Base-by-base conservation (phyloP, 2,329 filamentous ascomycete species). In the Aschersonia sp. region DNA sequence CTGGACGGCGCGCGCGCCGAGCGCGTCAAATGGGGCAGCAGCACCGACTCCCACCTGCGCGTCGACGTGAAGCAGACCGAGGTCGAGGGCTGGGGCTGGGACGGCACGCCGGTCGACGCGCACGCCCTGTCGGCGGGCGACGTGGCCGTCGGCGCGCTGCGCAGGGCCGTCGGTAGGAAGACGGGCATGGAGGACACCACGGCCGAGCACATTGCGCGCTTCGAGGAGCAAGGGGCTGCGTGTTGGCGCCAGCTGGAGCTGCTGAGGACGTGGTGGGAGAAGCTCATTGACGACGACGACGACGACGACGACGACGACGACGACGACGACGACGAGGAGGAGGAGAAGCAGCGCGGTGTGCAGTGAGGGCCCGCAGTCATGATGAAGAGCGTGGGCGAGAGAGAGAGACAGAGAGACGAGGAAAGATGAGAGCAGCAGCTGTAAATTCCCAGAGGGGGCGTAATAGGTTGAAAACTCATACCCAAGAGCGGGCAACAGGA, bases 41-140 rank as follows among this genome's bases (percentile, higher is more conserved):
- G 78, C n/a, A 75, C 75, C 7, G 75, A 82, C 53, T 62, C 74
- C 9, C 62, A 66, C 47, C 80, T 83, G 0, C 66, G 71, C 22
- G 73, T 76, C 50, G 68, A 73, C 40, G 77, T 87, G 5, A 83
- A 82, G 63, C 78, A 79, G 57, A 94, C 88, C 1, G 87, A 95
- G 63, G 82, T 94, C 4, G 80, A 86, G 42, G 86, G 87, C 6
- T 96, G 89, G 88, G 89, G 87, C 0, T 83, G 80, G 64, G 69
- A 78, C 53, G 81, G 83, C 48, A 68, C 64, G 8, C 68, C 72
- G n/a, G 71, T 72, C 52, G 67, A 70, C 39, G 64, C 67, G 42
- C 54, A 66, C 6, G 64, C 67, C 2, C 58, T 58, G 45, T 61
- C 65, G 39, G 35, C 35, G 8, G 66, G 64, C 4, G 76, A 73